phyloP scores from a whole-genome alignment of 2,329 filamentous ascomycete species.

The Capronia epimyces region DNA sequence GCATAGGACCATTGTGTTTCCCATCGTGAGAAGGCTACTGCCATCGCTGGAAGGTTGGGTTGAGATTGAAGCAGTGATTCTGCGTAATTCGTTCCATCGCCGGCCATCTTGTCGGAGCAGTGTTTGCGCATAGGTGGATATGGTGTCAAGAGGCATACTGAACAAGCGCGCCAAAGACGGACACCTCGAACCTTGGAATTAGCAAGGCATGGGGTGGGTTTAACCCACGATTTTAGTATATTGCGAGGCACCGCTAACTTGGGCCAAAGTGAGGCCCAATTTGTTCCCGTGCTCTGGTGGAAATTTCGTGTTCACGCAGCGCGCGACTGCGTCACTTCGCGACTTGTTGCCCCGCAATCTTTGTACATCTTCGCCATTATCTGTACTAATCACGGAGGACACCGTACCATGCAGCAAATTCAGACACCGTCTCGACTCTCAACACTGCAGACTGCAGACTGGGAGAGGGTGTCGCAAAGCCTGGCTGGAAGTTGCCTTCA shows the following conservation, averaged over 20 bases:
- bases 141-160: slow-evolving; percentile 88
- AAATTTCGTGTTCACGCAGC: slow-evolving; percentile 5
- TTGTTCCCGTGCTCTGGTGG: slow-evolving; percentile 7
- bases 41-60: slow-evolving; percentile 91
- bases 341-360: slow-evolving; percentile 1
- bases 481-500: background rate
- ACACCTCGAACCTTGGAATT: background rate
- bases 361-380: too few relatives aligned
- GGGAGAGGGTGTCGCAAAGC: background rate
- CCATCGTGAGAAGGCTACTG: slow-evolving; percentile 90
- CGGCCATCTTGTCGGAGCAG: slow-evolving; percentile 77
- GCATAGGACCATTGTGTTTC: slow-evolving; percentile 95
- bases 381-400: too few relatives aligned
- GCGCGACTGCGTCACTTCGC: slow-evolving; percentile 3
- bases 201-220: background rate
- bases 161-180: background rate
- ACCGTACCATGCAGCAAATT: too few relatives aligned
- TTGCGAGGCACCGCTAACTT: background rate
- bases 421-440: too few relatives aligned
- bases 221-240: background rate
- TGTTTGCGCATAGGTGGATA: slow-evolving; percentile 80
- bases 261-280: background rate
- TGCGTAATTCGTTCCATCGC: slow-evolving; percentile 94
- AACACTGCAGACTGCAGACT: background rate
- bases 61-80: slow-evolving; percentile 80